Conservation (phyloP, 202 grass and related monocot species). For the Tripidium arundinaceum region DNA sequence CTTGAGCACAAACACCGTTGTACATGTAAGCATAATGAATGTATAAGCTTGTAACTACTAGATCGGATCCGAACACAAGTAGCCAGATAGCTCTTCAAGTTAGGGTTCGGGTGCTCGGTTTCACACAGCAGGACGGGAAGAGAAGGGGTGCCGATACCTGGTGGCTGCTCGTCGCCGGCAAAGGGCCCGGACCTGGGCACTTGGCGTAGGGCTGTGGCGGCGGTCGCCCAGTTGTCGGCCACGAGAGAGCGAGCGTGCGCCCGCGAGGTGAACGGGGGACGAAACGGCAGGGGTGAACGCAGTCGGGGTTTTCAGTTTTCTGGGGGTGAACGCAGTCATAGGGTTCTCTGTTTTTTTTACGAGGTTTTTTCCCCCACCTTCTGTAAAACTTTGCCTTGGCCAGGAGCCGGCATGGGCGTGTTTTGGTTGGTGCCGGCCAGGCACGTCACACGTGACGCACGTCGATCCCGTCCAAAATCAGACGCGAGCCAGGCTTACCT, state of each 20-base stretch:
- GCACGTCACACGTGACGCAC: too few relatives aligned
- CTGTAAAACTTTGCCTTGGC: too few relatives aligned
- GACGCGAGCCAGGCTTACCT: too few relatives aligned
- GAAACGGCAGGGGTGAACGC: background rate
- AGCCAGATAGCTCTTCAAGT: background rate
- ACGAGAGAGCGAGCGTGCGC: background rate
- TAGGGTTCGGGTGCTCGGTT: background rate
- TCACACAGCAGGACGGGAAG: background rate
- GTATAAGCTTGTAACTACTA: background rate
- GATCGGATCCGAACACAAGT: background rate
- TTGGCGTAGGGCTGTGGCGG: background rate
- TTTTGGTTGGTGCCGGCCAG: too few relatives aligned
- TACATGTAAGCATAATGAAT: too few relatives aligned
- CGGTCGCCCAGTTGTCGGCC: background rate
- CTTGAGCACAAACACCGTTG: background rate
- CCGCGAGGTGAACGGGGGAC: background rate
- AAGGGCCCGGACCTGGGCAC: background rate
- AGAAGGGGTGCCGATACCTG: background rate
- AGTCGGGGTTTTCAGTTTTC: too few relatives aligned
- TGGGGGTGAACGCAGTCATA: too few relatives aligned
- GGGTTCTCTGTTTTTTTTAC: too few relatives aligned
- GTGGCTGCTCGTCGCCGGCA: background rate
- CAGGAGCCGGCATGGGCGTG: too few relatives aligned
- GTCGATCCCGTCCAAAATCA: too few relatives aligned
- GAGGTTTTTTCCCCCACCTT: too few relatives aligned